Base-by-base conservation (phyloP, 1,284 basidiomycete genomes). In the Ceraceosorus bombacis region DNA sequence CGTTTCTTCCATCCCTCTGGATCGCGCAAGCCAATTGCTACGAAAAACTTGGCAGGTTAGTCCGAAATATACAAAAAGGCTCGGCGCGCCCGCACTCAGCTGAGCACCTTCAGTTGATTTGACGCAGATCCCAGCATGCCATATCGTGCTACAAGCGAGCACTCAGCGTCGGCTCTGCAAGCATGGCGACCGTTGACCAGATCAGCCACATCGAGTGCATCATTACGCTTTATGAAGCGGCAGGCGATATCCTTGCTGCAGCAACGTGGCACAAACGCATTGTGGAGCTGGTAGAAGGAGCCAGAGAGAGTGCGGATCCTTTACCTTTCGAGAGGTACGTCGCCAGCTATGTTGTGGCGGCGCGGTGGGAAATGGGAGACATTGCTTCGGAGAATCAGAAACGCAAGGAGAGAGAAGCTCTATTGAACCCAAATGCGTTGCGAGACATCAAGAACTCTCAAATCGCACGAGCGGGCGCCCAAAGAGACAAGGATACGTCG, bases 1-100 rank as follows among this genome's bases (percentile, higher is more conserved):
- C 95, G 10, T 97, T 96, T 77, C 95, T 98, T 78, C 88, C 92
- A 51, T 84, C 94, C 36, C 84, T 98, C 80, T 98, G 95, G 95
- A 87, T 90, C 70, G 92, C 91, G 5, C 85, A 96, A 69, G 94
- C 89, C 6, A 86, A 87, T 69, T 93, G 92, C 72, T 98, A 97
- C 78, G 90, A 94, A 77, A 88, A 90, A 71, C 84, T 96, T 67
- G 86, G 67, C 5, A 57, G 62, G 48, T 51, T 40, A 12, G 27
- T 27, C 27, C 27, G 27, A 27, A 27, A 27, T 1, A 27, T 27
- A 27, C 27, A 27, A 27, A 27, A 27, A 27, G 27, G 27, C 27
- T 27, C 27, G 3, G 27, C 27, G 27, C 27, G 27, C 27, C 27
- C 3, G 27, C 27, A 27, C 27, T 27, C 27, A 27, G 27, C 27